Conservation (phyloP, 2,329 filamentous ascomycete genomes). For the Pseudocercospora ulei region DNA sequence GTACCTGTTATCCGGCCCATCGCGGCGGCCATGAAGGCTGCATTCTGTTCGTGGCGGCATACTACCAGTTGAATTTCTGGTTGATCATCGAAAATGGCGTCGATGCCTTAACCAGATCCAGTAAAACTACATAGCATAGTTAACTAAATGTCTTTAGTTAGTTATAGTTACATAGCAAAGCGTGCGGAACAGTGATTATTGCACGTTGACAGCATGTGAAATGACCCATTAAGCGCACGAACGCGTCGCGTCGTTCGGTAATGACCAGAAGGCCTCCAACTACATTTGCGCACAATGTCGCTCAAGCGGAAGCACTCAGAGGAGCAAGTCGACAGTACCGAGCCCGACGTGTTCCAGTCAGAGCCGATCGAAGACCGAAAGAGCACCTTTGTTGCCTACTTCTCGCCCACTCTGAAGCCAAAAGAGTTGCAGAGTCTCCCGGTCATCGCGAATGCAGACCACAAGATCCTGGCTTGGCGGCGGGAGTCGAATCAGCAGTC, state of each 20-base stretch:
- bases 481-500: slow-evolving; percentile 42
- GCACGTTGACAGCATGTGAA: no score
- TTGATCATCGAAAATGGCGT: slow-evolving; percentile 45
- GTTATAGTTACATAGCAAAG: no score
- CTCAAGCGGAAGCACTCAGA: slow-evolving; percentile 28
- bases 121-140: no score
- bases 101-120: no score
- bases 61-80: slow-evolving; percentile 43
- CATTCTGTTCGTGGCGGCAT: slow-evolving; percentile 45
- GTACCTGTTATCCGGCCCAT: slow-evolving; percentile 41
- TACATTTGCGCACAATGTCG: slow-evolving; percentile 19
- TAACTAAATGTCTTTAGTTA: no score
- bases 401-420: slow-evolving; percentile 39
- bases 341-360: slow-evolving; percentile 39
- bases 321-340: slow-evolving; percentile 11
- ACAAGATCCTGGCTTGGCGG: slow-evolving; percentile 47
- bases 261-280: not conserved
- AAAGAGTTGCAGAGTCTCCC: slow-evolving; percentile 39
- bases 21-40: slow-evolving; percentile 44
- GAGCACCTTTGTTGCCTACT: slow-evolving; percentile 46
- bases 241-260: not conserved
- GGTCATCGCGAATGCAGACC: slow-evolving; percentile 41
- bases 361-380: slow-evolving; percentile 42
- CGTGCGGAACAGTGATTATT: no score
- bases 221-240: no score